These are phyloP conservation scores for bread wheat (Triticum aestivum) DNA, from an alignment of 176 grass and related monocot species.

Conservation along the genomic window DNA sequence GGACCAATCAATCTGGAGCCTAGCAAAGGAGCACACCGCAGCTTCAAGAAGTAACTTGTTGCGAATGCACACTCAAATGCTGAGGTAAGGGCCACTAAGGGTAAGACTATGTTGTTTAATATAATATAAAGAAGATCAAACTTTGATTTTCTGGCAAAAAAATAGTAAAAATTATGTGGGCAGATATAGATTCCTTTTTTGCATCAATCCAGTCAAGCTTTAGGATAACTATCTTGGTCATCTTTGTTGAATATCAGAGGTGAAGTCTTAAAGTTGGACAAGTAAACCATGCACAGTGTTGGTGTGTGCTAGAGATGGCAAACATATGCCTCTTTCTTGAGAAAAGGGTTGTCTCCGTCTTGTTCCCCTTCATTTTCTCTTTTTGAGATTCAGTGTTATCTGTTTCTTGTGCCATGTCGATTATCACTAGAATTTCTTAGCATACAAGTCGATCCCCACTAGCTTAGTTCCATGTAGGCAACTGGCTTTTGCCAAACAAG, in stretches of 20 bases:
- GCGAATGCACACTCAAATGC: slow-evolving; percentile 36
- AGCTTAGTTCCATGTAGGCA: background rate
- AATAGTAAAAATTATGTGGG: background rate
- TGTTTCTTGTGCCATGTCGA: background rate
- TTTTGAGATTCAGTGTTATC: background rate
- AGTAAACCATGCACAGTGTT: background rate
- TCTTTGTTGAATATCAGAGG: background rate
- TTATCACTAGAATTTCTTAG: background rate
- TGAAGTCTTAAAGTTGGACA: background rate
- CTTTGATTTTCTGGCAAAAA: background rate
- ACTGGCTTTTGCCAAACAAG: background rate
- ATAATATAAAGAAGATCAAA: background rate
- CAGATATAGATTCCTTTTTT: background rate
- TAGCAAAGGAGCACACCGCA: background rate
- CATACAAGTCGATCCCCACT: background rate
- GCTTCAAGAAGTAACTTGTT: slow-evolving; percentile 35
- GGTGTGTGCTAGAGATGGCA: background rate
- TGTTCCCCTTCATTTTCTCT: background rate
- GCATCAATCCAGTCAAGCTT: background rate
- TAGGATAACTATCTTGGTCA: slow-evolving; percentile 7
- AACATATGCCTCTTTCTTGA: background rate
- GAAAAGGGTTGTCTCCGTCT: background rate
- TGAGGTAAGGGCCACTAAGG: background rate
- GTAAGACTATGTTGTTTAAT: background rate
- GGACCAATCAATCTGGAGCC: slow-evolving; percentile 6